phyloP scores from a whole-genome alignment of 352 stramenopile genomes.

The Globisporangium barbulae region DNA sequence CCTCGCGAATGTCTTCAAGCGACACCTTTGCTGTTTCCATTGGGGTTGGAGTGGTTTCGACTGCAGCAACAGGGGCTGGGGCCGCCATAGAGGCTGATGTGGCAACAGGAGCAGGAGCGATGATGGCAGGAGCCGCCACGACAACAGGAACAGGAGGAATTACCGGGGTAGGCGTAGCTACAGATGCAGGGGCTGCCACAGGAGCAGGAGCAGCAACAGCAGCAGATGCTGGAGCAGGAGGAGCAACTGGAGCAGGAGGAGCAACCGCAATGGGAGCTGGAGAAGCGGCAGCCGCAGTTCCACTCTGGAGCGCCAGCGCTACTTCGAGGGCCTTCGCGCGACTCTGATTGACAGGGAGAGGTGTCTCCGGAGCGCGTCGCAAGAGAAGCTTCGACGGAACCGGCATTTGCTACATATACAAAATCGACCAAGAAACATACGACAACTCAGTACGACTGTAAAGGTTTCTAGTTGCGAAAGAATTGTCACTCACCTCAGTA shows the following conservation, averaged over 20 bases:
- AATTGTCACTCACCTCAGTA: conserved; percentile 46
- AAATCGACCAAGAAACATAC: neutral
- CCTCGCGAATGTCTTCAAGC: conserved; percentile 12
- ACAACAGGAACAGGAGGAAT: neutral
- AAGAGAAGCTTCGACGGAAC: conserved; percentile 71
- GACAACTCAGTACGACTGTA: neutral
- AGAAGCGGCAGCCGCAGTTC: neutral
- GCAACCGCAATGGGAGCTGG: neutral
- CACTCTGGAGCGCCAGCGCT: conserved; percentile 9
- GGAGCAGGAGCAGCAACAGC: neutral
- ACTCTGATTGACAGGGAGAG: conserved; percentile 18
- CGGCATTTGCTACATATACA: conserved; percentile 37
- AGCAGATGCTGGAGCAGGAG: neutral
- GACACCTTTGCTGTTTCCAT: neutral
- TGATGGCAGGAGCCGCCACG: neutral
- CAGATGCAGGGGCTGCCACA: neutral
- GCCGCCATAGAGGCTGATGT: neutral
- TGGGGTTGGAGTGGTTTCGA: neutral
- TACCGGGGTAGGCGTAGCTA: neutral
- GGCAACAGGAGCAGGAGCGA: neutral
- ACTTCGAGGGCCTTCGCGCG: conserved; percentile 13
- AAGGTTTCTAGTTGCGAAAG: neutral
- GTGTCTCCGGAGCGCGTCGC: conserved; percentile 54
- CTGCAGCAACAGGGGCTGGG: neutral
- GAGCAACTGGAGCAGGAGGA: neutral